phyloP scores from a whole-genome alignment of 2,329 filamentous ascomycete species.

The Nemania sp. region DNA sequence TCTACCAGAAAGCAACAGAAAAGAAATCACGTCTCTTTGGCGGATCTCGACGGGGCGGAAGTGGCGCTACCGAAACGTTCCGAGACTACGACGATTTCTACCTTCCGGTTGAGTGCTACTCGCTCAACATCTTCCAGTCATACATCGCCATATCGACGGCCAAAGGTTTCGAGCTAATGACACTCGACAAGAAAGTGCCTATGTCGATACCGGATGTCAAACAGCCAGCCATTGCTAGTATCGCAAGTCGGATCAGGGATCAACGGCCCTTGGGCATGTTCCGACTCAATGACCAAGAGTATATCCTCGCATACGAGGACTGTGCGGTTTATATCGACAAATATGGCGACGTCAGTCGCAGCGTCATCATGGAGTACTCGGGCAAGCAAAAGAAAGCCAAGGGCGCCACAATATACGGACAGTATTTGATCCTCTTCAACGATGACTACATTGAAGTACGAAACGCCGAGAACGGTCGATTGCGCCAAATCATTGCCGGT shows the following conservation, averaged over 20 bases:
- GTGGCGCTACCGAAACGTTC: conserved; percentile 89
- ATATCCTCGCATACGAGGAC: conserved; percentile 91
- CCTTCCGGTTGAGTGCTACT: conserved; percentile 92
- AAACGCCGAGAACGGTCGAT: conserved; percentile 91
- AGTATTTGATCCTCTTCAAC: conserved; percentile 92
- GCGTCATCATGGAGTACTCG: conserved; percentile 98
- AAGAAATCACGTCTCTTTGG: conserved; percentile 74
- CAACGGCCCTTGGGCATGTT: conserved; percentile 95
- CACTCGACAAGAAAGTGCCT: conserved; percentile 93
- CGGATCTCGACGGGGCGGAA: conserved; percentile 56
- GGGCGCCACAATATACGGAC: conserved; percentile 84
- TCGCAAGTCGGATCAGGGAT: conserved; percentile 79
- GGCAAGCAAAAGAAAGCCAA: conserved; percentile 80
- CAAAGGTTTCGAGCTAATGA: conserved; percentile 93
- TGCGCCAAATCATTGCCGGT: conserved; percentile 93
- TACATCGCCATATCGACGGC: conserved; percentile 90
- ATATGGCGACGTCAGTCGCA: conserved; percentile 91
- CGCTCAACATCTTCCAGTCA: conserved; percentile 93
- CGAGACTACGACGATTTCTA: conserved; percentile 99
- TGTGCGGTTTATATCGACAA: conserved; percentile 98
- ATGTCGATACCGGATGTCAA: conserved; percentile 91
- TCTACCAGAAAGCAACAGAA: conserved; percentile 89
- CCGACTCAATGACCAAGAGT: conserved; percentile 87
- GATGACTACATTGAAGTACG: conserved; percentile 96
- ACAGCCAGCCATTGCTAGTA: conserved; percentile 77